phyloP scores from a whole-genome alignment of 257 asterid species.

The Scutellaria galericulata region DNA sequence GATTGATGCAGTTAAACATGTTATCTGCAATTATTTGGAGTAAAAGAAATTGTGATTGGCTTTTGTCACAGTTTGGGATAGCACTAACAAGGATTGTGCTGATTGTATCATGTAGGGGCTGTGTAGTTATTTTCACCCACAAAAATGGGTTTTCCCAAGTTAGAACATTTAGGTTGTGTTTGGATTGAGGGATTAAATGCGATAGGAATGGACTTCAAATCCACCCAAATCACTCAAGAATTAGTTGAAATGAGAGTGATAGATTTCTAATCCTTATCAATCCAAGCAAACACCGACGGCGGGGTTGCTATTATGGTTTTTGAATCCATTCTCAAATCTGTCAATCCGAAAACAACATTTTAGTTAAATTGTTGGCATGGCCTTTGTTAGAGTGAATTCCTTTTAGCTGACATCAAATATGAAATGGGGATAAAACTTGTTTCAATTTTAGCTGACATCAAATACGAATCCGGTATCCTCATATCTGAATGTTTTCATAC shows the following conservation, averaged over 20 bases:
- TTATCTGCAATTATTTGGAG: not conserved
- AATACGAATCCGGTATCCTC: too few relatives aligned
- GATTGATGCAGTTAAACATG: not conserved
- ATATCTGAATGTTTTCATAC: not conserved
- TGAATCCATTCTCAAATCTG: not conserved
- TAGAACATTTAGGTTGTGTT: too few relatives aligned
- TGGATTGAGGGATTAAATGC: too few relatives aligned
- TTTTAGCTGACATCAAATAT: not conserved
- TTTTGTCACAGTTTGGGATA: not conserved
- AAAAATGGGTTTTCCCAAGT: not conserved
- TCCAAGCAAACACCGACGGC: too few relatives aligned
- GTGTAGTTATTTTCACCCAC: not conserved
- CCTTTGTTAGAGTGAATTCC: not conserved
- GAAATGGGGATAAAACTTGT: too few relatives aligned
- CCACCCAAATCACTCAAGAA: too few relatives aligned
- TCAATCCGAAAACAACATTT: not conserved
- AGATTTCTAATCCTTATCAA: too few relatives aligned
- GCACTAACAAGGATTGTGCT: not conserved
- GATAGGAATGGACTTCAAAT: too few relatives aligned
- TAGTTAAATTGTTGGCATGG: constrained; percentile 12
- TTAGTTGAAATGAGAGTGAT: too few relatives aligned
- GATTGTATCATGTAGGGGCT: not conserved
- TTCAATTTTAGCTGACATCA: not conserved
- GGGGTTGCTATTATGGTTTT: too few relatives aligned
- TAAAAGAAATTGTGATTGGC: constrained; percentile 13